Evolutionary conservation across 768 basidiomycete genomes (phyloP), one percentile per base, ranked within the genome.

Genomic region (Rhizopogon rudus): DNA sequence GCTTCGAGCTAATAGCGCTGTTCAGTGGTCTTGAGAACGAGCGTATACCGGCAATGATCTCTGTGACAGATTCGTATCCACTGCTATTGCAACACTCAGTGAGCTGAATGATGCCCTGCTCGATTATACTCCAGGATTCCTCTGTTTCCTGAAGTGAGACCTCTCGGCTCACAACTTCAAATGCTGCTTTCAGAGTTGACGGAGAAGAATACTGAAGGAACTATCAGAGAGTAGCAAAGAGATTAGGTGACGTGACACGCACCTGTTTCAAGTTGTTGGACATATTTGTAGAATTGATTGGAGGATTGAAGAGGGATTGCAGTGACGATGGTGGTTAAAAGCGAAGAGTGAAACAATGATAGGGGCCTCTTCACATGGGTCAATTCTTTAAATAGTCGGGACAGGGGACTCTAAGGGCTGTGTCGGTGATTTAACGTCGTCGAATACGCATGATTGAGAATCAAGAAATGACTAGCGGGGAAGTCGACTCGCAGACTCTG

Each of bases 101-200:
- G 20, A 91, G 67, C 13, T 72, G 66, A n/a, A 63, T 52, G 46
- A 90, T 64, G 4, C 76, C 76, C 40, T 78, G 73, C 2, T 78
- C 67, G 46, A 92, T 87, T 16, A 68, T 74, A 53, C 90, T 87
- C 91, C 91, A 93, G 12, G 82, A 81, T 29, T 93, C 88, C 65
- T 92, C 90, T 3, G 87, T 82, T 67, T 93, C 91, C 35, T 76
- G 63, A 12, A 81, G 72, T 51, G 72, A 63, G 17, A 81, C 58
- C 22, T 71, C 65, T 59, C 72, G 65, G 54, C 76, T 75, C 17
- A 81, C 60, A 40, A 68, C 63, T 41, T 78, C 77, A 44, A 84
- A 60, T 60, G 79, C 73, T 39, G 72, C 53, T 59, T 66, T 66
- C 22, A 77, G 64, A 43, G 59, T 59, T 55, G 63, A 56, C 44